phyloP scores from a whole-genome alignment of 768 basidiomycete species.

The Austroboletus eburneus region DNA sequence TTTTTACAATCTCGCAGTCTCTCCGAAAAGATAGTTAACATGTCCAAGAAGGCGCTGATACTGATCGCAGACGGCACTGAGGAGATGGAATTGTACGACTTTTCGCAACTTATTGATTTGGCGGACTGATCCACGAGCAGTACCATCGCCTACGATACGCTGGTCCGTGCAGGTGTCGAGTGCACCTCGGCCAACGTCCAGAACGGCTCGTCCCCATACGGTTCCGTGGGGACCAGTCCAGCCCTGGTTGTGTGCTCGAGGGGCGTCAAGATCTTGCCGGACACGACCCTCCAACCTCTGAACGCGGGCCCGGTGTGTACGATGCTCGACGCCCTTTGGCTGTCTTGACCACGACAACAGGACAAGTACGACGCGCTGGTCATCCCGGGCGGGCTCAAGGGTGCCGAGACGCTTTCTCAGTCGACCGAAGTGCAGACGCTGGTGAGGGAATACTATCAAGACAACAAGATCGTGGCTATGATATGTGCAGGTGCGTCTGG shows the following conservation, averaged over 20 bases:
- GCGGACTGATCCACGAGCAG: conserved; percentile 33
- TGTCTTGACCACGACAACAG: conserved; percentile 30
- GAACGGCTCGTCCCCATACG: conserved; percentile 27
- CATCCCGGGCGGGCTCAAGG: conserved; percentile 75
- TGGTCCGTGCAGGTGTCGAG: conserved; percentile 68
- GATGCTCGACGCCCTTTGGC: not conserved
- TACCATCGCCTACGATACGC: conserved; percentile 77
- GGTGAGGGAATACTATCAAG: conserved; percentile 46
- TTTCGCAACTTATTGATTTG: too few relatives aligned
- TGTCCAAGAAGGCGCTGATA: conserved; percentile 50
- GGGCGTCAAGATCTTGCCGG: conserved; percentile 69
- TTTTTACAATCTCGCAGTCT: conserved; percentile 1
- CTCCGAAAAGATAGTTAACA: conserved; percentile 1
- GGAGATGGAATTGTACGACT: conserved; percentile 76
- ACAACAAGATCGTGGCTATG: conserved; percentile 61
- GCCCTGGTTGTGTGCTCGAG: conserved; percentile 62
- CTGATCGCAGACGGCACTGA: conserved; percentile 81
- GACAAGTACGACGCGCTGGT: conserved; percentile 65
- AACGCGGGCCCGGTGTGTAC: conserved; percentile 45
- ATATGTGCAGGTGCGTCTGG: conserved; percentile 68
- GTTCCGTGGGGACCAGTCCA: conserved; percentile 32
- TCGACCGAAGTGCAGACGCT: conserved; percentile 57
- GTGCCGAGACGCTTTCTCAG: conserved; percentile 67
- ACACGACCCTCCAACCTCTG: conserved; percentile 46
- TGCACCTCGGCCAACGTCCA: conserved; percentile 63